Evolutionary conservation across 2,329 filamentous ascomycete species (phyloP).

Genomic region (Fusarium goolgardi): DNA sequence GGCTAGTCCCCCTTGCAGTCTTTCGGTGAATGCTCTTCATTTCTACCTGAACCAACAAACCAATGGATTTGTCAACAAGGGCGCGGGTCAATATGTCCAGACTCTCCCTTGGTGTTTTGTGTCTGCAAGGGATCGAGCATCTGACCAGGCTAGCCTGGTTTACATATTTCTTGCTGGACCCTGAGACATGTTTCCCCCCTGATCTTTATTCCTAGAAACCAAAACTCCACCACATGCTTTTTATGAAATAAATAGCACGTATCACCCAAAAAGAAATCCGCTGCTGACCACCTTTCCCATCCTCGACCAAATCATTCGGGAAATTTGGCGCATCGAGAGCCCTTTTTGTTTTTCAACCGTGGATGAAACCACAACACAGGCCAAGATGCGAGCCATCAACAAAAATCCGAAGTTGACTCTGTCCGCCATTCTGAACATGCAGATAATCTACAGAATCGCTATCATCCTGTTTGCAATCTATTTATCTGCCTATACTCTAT

Average conservation of each 20-base stretch:
- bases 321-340: rapidly evolving
- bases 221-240: not conserved
- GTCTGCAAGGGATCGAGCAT: not conserved
- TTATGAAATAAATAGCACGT: not conserved
- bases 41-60: not conserved
- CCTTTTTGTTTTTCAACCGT: not conserved
- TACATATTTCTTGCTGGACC: not conserved
- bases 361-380: not conserved
- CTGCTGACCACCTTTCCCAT: no score
- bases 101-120: rapidly evolving
- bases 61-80: not conserved
- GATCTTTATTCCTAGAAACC: not conserved
- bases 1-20: not conserved
- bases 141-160: not conserved
- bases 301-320: not conserved
- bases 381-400: not conserved
- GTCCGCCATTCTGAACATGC: not conserved
- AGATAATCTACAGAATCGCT: not conserved
- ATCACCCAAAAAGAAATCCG: rapidly evolving
- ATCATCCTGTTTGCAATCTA: rapidly evolving
- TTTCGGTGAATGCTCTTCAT: not conserved
- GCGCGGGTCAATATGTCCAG: no score
- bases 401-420: not conserved
- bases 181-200: not conserved
- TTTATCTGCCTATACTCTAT: not conserved